phyloP scores from a whole-genome alignment of 345 rosid species.

The Lenwebbia sp. region DNA sequence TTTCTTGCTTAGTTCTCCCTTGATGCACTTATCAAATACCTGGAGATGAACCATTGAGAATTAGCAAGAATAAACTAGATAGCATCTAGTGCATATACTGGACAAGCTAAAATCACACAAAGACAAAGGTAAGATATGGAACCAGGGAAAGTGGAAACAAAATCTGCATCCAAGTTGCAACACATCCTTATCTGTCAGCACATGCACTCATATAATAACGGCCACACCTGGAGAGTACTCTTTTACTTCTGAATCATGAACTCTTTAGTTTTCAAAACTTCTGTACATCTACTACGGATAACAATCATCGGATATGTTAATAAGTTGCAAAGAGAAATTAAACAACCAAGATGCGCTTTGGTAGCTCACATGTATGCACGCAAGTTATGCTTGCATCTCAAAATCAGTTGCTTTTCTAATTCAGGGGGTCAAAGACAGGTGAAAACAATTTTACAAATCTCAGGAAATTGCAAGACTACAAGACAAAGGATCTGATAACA shows the following conservation, averaged over 20 bases:
- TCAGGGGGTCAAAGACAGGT: not conserved
- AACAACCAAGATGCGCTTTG: not conserved
- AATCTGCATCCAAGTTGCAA: not conserved
- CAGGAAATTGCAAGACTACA: not conserved
- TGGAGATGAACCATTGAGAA: constrained; percentile 10
- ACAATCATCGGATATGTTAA: not conserved
- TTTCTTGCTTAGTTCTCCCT: constrained; percentile 66
- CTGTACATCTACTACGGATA: not conserved
- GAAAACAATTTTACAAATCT: not conserved
- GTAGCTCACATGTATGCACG: not conserved
- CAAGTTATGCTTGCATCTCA: not conserved
- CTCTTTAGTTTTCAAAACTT: not conserved
- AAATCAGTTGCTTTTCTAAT: not conserved
- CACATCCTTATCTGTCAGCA: not conserved
- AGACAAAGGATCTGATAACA: not conserved
- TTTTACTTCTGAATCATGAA: not conserved
- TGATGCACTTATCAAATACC: constrained; percentile 95
- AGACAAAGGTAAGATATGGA: not conserved
- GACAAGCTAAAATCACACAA: not conserved
- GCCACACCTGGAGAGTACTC: not conserved
- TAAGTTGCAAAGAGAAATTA: not conserved
- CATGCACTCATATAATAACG: not conserved
- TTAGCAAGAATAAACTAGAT: not conserved
- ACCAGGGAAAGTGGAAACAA: not conserved
- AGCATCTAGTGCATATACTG: not conserved